These are phyloP conservation scores for Leishmania braziliensis DNA, from an alignment of 208 protist species.

Conservation along the genomic window DNA sequence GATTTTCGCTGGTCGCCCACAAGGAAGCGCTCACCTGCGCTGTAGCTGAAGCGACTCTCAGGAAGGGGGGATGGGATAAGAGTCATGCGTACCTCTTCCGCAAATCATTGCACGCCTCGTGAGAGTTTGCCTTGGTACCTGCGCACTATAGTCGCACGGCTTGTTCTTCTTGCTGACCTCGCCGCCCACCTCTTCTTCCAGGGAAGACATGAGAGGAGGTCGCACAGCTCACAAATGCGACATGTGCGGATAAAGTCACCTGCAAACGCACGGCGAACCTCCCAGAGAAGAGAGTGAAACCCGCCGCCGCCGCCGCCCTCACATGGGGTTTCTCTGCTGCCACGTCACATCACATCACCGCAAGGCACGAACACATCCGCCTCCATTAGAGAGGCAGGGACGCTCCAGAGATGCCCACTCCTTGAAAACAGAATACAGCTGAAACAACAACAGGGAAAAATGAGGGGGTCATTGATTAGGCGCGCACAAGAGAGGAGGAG, in stretches of 20 bases:
- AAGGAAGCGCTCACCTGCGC: not conserved
- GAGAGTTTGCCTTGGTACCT: not conserved
- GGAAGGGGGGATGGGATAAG: not conserved
- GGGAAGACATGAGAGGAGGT: not conserved
- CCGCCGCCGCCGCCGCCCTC: not conserved
- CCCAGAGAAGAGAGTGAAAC: not conserved
- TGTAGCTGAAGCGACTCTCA: not conserved
- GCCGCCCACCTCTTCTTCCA: not conserved
- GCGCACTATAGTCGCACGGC: not conserved
- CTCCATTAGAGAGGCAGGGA: conserved; percentile 9
- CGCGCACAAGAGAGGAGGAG: not conserved
- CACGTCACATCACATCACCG: not conserved
- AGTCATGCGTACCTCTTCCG: not conserved
- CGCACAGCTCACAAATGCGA: not conserved
- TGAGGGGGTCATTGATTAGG: too few species aligned
- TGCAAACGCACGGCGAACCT: not conserved
- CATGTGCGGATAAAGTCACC: not conserved
- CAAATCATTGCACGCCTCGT: not conserved
- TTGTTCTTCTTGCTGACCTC: not conserved
- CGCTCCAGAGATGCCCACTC: not conserved
- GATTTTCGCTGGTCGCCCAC: not conserved
- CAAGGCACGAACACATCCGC: conserved; percentile 10
- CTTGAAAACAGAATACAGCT: not conserved
- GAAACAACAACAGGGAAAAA: not conserved
- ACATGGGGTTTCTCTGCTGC: not conserved